Percentiles rank a stretch among this genome's conserved stretches.
These are phyloP conservation scores for Candida nonsorbophila DNA, from an alignment of 805 yeast species.

Conservation along the genomic window DNA sequence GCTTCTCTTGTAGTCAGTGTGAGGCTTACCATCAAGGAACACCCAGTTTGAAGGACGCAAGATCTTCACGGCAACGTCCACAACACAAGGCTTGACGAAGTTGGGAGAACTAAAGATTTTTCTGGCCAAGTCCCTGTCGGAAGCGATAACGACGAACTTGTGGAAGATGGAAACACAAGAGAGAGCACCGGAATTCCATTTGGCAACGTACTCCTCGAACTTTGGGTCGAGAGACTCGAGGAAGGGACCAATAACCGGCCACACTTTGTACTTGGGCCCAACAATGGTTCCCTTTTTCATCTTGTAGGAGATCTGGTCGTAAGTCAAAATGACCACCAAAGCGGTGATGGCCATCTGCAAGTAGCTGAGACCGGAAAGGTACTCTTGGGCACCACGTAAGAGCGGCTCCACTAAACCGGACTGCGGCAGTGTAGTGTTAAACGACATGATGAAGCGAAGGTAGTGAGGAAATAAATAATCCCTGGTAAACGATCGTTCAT, in stretches of 20 bases:
- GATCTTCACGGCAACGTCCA: constrained; percentile 92
- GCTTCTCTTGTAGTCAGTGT: constrained; percentile 86
- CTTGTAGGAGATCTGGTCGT: constrained; percentile 78
- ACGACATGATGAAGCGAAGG: too few species aligned
- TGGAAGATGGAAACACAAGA: constrained; percentile 98
- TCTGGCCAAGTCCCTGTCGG: constrained; percentile 81
- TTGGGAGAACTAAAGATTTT: constrained; percentile 80
- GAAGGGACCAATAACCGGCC: constrained; percentile 97
- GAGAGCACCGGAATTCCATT: constrained; percentile 92
- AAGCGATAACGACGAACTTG: constrained; percentile 93
- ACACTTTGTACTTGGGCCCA: constrained; percentile 81
- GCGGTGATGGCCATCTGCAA: constrained; percentile 46
- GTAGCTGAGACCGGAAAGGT: constrained; percentile 1
- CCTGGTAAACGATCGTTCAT: too few species aligned
- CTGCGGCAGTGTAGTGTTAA: too few species aligned
- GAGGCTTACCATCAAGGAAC: constrained; percentile 92
- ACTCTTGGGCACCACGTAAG: too few species aligned
- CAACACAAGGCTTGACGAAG: constrained; percentile 95
- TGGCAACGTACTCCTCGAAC: constrained; percentile 85
- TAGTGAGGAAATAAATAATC: too few species aligned
- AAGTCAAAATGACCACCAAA: constrained; percentile 45
- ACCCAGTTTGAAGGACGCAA: constrained; percentile 97
- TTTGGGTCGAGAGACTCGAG: constrained; percentile 92
- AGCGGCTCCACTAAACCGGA: too few species aligned
- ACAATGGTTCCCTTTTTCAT: constrained; percentile 81